Conservation (phyloP, 164 flowering plant species). For the Vitis rupestris region DNA sequence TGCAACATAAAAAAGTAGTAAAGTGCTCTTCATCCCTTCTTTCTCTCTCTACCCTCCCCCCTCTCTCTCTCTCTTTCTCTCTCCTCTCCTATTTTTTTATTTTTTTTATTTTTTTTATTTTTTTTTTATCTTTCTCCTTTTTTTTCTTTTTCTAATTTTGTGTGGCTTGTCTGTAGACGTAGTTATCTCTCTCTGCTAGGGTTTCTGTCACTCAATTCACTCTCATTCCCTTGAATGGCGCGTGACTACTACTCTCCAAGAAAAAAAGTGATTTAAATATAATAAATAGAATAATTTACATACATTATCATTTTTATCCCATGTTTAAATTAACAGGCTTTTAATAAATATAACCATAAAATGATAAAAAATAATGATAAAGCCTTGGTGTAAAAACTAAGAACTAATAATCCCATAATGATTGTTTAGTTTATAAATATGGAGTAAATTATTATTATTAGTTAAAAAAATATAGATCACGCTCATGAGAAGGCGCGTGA, state of each 20-base stretch:
- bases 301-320: too few relatives aligned
- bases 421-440: too few relatives aligned
- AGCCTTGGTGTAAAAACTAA: too few relatives aligned
- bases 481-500: constrained; percentile 5
- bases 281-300: too few relatives aligned
- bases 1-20: constrained; percentile 75
- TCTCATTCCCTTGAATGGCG: constrained; percentile 8
- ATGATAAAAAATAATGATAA: too few relatives aligned
- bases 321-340: too few relatives aligned
- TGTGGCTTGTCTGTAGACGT: constrained; percentile 43
- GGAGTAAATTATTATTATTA: too few relatives aligned
- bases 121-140: not conserved
- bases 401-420: too few relatives aligned
- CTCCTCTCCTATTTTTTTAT: constrained; percentile 13
- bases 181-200: constrained; percentile 27
- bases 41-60: constrained; percentile 25
- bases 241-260: not conserved
- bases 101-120: constrained; percentile 13
- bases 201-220: constrained; percentile 17
- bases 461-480: not conserved
- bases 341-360: too few relatives aligned
- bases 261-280: too few relatives aligned
- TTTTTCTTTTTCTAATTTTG: constrained; percentile 16
- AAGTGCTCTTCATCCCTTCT: constrained; percentile 32
- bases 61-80: constrained; percentile 20